Percentiles rank a stretch among this genome's conserved stretches.
phyloP scores from a whole-genome alignment of 352 stramenopile genomes.

The Elongisporangium undulatum region DNA sequence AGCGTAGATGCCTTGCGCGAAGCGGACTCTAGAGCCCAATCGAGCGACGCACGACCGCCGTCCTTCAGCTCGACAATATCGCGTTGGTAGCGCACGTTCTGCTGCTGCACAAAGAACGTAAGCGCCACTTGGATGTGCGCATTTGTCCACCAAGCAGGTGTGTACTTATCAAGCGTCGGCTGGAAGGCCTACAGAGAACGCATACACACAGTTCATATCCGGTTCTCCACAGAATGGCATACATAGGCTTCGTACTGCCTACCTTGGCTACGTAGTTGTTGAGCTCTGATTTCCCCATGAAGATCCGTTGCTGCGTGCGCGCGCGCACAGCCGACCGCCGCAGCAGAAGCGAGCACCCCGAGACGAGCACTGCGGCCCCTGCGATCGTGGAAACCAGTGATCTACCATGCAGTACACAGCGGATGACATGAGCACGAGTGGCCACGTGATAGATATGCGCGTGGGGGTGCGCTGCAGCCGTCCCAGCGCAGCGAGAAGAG shows the following conservation, averaged over 20 bases:
- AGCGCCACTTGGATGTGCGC: conserved; percentile 66
- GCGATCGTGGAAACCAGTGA: conserved; percentile 1
- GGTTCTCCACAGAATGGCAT: background rate
- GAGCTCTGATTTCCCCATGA: conserved; percentile 55
- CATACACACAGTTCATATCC: background rate
- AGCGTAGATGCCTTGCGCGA: conserved; percentile 6
- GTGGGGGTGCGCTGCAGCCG: no score
- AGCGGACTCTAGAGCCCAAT: conserved; percentile 53
- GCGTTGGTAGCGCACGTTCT: conserved; percentile 44
- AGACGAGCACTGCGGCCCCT: conserved; percentile 23
- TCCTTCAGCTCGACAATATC: conserved; percentile 56
- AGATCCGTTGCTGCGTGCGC: conserved; percentile 34
- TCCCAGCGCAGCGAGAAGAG: background rate
- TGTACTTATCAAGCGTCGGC: conserved; percentile 47
- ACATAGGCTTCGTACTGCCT: conserved; percentile 7
- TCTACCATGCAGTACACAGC: background rate
- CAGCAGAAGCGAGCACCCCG: conserved; percentile 21
- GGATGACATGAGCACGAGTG: background rate
- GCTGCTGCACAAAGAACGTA: conserved; percentile 66
- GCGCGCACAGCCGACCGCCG: conserved; percentile 12
- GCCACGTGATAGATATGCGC: background rate
- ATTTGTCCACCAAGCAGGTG: conserved; percentile 75
- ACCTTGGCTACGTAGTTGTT: conserved; percentile 63
- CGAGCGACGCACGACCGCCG: conserved; percentile 57
- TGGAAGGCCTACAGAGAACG: conserved; percentile 27